phyloP scores from a whole-genome alignment of 2,329 filamentous ascomycete species.

The Penicillium sp. region DNA sequence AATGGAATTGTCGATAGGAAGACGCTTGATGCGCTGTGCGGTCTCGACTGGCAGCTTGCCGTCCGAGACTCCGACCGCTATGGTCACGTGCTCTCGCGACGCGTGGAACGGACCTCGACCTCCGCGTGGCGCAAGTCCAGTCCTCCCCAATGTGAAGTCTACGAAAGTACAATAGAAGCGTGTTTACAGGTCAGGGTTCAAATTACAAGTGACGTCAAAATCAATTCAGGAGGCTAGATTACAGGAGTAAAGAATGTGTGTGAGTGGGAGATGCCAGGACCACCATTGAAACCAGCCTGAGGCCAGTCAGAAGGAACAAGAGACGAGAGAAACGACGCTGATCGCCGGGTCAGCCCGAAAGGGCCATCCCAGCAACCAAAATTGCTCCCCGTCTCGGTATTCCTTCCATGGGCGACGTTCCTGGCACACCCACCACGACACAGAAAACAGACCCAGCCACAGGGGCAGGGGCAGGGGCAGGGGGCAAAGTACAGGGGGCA shows the following conservation, averaged over 20 bases:
- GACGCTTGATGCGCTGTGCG: conserved; percentile 5
- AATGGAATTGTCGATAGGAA: neutral
- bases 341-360: neutral
- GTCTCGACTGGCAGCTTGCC: conserved; percentile 4
- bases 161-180: neutral
- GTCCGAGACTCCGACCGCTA: conserved; percentile 2
- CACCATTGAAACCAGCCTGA: neutral
- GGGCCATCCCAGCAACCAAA: neutral
- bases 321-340: neutral
- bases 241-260: conserved; percentile 19
- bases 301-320: neutral
- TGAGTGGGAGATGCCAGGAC: conserved; percentile 2
- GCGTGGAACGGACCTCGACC: conserved; percentile 7
- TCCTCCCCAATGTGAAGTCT: neutral
- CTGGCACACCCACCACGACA: conserved; percentile 2
- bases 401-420: neutral
- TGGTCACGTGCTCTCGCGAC: conserved; percentile 25
- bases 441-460: neutral
- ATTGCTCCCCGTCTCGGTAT: neutral
- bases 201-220: conserved; percentile 4
- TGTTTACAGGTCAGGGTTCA: neutral
- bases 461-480: conserved; percentile 4
- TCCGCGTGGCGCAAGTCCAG: too few species aligned
- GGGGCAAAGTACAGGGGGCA: conserved; percentile 16
- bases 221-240: conserved; percentile 22